Base-by-base conservation (phyloP, 345 rosid species). In the Eucalyptus lansdowneana region DNA sequence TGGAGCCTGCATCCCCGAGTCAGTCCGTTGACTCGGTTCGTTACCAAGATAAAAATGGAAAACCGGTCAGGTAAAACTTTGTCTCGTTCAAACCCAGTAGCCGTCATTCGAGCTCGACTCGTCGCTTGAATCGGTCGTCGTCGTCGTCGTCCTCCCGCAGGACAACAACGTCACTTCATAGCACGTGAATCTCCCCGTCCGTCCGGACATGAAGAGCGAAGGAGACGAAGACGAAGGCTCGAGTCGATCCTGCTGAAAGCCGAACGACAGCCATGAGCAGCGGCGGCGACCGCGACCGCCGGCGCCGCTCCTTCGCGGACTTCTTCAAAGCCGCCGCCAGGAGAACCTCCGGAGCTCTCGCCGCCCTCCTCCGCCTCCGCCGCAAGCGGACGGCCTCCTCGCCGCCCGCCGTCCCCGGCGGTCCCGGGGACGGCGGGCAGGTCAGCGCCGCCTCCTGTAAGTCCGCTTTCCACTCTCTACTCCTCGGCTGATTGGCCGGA, bases 401-500 rank as follows among this genome's bases (percentile, higher is more conserved):
- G 21, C 89, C 42, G 87, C 88, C 80, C 34, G 89, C 62, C 53
- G 34, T 25, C 10, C 34, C 56, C 50, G 90, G 72, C 34, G 80
- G 54, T 25, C 88, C 54, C 88, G 87, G 65, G 17, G 91, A 22
- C 51, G 72, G 87, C 89, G 88, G 87, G 31, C 90, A n/a, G 54
- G 91, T 89, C 90, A 80, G 90, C 89, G 90, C 89, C 49, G 69
- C 90, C 83, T 92, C 97, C 87, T 95, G 99, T 97, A 93, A 95
- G 97, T 93, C 88, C 80, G 13, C 31, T 22, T 24, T 34, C 50
- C 6, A 42, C 53, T 86, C 67, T 76, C 62, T 16, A 8, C 21
- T 67, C 47, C 62, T 11, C 89, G 54, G 45, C 49, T 87, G 87
- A 65, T 9, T 56, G 80, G 87, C 90, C 58, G 25, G 2, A 8